These are phyloP conservation scores for Vigna reflexopilosa DNA, from an alignment of 306 rosid genomes.

Conservation along the genomic window DNA sequence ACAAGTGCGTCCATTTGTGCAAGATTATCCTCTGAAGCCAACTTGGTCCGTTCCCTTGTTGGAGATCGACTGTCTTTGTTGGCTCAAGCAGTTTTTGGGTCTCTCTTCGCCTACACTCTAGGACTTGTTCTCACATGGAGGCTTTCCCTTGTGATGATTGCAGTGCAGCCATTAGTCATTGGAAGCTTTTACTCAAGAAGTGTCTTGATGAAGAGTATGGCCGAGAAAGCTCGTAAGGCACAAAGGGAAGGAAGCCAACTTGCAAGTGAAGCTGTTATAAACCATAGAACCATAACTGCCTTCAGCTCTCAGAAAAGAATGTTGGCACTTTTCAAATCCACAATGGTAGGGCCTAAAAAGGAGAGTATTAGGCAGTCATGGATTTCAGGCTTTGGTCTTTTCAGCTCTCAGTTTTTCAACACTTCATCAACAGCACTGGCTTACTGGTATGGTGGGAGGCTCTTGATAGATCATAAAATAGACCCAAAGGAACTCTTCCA, in stretches of 20 bases:
- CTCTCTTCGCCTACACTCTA: slow-evolving; percentile 68
- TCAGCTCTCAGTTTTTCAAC: slow-evolving; percentile 83
- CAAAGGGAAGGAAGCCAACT: slow-evolving; percentile 88
- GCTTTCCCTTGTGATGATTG: slow-evolving; percentile 88
- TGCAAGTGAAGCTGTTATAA: slow-evolving; percentile 86
- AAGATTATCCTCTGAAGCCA: slow-evolving; percentile 80
- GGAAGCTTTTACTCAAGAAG: slow-evolving; percentile 89
- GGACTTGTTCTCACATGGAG: slow-evolving; percentile 83
- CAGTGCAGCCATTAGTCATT: slow-evolving; percentile 86
- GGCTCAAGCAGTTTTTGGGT: slow-evolving; percentile 79
- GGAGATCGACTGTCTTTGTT: slow-evolving; percentile 81
- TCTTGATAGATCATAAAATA: slow-evolving; percentile 52
- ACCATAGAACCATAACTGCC: slow-evolving; percentile 87
- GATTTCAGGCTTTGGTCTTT: slow-evolving; percentile 83
- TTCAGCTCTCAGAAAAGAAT: slow-evolving; percentile 87
- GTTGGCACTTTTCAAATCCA: slow-evolving; percentile 68
- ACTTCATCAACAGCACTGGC: slow-evolving; percentile 86
- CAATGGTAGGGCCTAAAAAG: slow-evolving; percentile 65
- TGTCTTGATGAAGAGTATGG: slow-evolving; percentile 82
- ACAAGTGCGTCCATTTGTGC: slow-evolving; percentile 92
- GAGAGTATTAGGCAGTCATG: slow-evolving; percentile 87
- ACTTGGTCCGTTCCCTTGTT: slow-evolving; percentile 84
- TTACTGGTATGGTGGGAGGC: slow-evolving; percentile 90
- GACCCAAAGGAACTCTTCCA: slow-evolving; percentile 73
- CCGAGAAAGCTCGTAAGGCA: slow-evolving; percentile 73